Conservation (phyloP, 2,329 filamentous ascomycete species). For the Aureobasidium sp. region DNA sequence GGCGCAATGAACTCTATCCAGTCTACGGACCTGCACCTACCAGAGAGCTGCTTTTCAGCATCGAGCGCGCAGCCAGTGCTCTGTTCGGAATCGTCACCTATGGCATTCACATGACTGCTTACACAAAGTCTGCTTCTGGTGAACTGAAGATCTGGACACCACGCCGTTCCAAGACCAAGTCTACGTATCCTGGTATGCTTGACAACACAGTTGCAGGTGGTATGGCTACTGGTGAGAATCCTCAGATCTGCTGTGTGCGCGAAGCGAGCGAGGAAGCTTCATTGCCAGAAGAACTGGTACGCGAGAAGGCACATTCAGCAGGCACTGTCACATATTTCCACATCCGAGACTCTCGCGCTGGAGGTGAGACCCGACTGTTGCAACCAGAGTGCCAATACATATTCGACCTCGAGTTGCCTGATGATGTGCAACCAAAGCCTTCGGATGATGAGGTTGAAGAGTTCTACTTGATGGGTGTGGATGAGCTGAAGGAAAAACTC, state of each 20-base stretch:
- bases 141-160: conserved; percentile 80
- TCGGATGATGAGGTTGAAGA: conserved; percentile 83
- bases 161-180: conserved; percentile 64
- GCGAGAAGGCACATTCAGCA: conserved; percentile 46
- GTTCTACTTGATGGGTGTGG: conserved; percentile 69
- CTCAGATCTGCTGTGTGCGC: conserved; percentile 73
- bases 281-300: conserved; percentile 61
- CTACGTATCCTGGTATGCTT: conserved; percentile 83
- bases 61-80: conserved; percentile 67
- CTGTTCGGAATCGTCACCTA: conserved; percentile 71
- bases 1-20: conserved; percentile 74
- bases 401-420: conserved; percentile 74
- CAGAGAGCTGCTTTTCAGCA: conserved; percentile 57
- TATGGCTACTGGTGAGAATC: conserved; percentile 69
- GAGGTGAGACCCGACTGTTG: conserved; percentile 71
- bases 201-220: conserved; percentile 92
- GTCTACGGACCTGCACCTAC: conserved; percentile 55
- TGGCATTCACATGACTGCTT: conserved; percentile 72
- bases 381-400: conserved; percentile 90
- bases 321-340: conserved; percentile 81
- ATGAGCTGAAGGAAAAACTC: conserved; percentile 65
- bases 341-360: conserved; percentile 64
- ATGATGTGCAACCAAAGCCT: conserved; percentile 60
- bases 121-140: conserved; percentile 41
- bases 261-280: conserved; percentile 88